Evolutionary conservation across 2,329 filamentous ascomycete species (phyloP), one percentile per base, ranked within the genome.

Genomic region (Colletotrichum higginsianum): DNA sequence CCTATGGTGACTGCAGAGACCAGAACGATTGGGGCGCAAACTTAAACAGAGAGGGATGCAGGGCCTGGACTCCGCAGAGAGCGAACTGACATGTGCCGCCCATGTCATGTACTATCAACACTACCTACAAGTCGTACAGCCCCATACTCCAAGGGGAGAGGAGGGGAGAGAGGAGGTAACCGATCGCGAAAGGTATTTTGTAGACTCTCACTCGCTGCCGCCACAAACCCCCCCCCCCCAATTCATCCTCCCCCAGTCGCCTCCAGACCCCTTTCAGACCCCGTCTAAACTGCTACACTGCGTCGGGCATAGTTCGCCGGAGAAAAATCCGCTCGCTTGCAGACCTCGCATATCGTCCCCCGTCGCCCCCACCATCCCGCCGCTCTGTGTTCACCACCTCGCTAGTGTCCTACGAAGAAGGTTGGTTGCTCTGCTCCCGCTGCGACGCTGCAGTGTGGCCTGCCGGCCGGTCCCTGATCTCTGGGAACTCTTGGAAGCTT

Each of bases 391-490:
- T 11, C 30, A 35, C 30, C 11, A 35, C 30, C 26, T 26, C 26
- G 4, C 26, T 26, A 30, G 30, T 30, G 30, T 30, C 30, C 30
- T 30, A 35, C 30, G 30, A 9, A 35, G 30, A 35, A 35, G 30
- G 30, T 35, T 35, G 30, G 46, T 40, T 49, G n/a, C 60, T 46
- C 42, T 50, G 44, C 50, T 9, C 30, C 30, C 49, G 56, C 30
- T 69, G 60, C 58, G 23, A 72, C 69, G 58, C 69, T 71, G 68
- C 68, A 62, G 53, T 60, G 65, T 56, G 44, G 30, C 30, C 53
- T 60, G 23, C n/a, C 40, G 26, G 26, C 26, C 26, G 60, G 69
- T 72, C 65, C 69, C 69, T 61, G 69, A 72, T 69, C 53, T 61
- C 53, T 60, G 69, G 69, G 53, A 69, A 58, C 63, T 61, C 42